A percentile compares a stretch with the other conserved stretches of the same genome.
Conservation (phyloP, 2,329 filamentous ascomycete genomes). For the Berkeleyomyces rouxiae region DNA sequence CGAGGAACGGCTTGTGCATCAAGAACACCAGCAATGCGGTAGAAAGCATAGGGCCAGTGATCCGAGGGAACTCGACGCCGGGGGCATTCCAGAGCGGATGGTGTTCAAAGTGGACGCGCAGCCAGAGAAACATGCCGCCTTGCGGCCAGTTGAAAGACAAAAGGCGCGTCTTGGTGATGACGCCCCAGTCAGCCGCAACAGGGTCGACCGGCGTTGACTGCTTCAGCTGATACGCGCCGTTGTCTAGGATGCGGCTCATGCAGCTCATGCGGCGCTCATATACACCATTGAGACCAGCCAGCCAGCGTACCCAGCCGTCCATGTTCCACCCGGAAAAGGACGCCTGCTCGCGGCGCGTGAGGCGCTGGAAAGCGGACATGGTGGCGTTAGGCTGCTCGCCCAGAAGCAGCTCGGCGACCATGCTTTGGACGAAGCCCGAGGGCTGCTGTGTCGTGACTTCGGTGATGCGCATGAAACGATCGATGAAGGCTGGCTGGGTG, state of each 20-base stretch:
- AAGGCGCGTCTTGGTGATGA: conserved; percentile 57
- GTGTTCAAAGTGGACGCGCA: conserved; percentile 51
- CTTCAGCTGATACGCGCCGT: conserved; percentile 48
- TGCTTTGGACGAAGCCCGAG: conserved; percentile 73
- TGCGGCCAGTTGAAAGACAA: conserved; percentile 66
- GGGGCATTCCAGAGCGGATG: conserved; percentile 48
- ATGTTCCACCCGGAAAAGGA: conserved; percentile 51
- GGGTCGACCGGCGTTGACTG: conserved; percentile 31
- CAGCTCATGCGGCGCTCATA: conserved; percentile 73
- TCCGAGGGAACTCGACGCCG: conserved; percentile 22
- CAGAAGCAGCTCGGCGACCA: conserved; percentile 63
- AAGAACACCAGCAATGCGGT: conserved; percentile 55
- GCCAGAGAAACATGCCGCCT: conserved; percentile 87
- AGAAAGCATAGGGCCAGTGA: conserved; percentile 39
- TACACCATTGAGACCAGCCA: conserved; percentile 63
- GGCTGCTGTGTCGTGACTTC: conserved; percentile 71
- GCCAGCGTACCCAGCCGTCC: conserved; percentile 81
- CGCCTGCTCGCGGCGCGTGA: conserved; percentile 32
- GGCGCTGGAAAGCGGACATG: conserved; percentile 26
- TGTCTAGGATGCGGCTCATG: conserved; percentile 62
- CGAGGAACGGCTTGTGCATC: conserved; percentile 50
- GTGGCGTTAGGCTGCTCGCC: conserved; percentile 39
- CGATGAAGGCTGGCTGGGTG: conserved; percentile 59
- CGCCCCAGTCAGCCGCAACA: conserved; percentile 48
- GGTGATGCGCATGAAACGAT: conserved; percentile 51